Percentiles rank a stretch among this genome's conserved stretches.
phyloP scores from a whole-genome alignment of 371 early-diverging fungal genomes.

The Actinomucor elegans region DNA sequence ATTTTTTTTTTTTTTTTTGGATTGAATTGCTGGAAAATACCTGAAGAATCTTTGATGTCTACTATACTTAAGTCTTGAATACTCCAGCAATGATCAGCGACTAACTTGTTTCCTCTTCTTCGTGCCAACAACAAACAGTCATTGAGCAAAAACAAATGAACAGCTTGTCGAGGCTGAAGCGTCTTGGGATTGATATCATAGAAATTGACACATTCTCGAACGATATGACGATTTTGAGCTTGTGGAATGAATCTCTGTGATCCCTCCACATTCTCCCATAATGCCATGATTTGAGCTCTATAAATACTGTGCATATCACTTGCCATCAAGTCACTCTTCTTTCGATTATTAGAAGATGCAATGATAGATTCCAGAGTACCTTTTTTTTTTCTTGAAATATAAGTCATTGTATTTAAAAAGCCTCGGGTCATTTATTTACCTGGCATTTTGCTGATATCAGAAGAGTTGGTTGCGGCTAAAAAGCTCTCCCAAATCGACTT shows the following conservation, averaged over 20 bases:
- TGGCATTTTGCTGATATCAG: conserved; percentile 6
- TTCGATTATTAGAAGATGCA: conserved; percentile 23
- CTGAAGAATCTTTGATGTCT: conserved; percentile 80
- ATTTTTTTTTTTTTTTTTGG: too few relatives aligned
- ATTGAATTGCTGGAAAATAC: too few relatives aligned
- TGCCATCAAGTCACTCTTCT: conserved; percentile 41
- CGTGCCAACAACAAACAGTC: conserved; percentile 83
- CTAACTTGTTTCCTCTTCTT: conserved; percentile 71
- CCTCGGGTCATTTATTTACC: not conserved
- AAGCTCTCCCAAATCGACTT: conserved; percentile 64
- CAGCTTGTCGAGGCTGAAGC: conserved; percentile 71
- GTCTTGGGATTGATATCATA: conserved; percentile 79
- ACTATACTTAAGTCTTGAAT: conserved; percentile 75
- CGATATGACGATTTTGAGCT: conserved; percentile 72
- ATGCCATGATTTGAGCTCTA: conserved; percentile 62
- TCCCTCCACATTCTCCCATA: conserved; percentile 82
- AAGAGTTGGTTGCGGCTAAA: conserved; percentile 44
- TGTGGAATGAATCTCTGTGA: conserved; percentile 79
- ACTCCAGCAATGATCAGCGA: conserved; percentile 79
- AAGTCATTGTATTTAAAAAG: too few relatives aligned
- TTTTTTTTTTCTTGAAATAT: too few relatives aligned
- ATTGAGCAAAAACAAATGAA: conserved; percentile 78
- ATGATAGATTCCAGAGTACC: conserved; percentile 1
- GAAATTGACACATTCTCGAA: conserved; percentile 76
- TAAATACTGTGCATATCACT: conserved; percentile 59